Evolutionary conservation across 2,329 filamentous ascomycete species (phyloP), one percentile per base, ranked within the genome.

Genomic region (Xylaria sp.): DNA sequence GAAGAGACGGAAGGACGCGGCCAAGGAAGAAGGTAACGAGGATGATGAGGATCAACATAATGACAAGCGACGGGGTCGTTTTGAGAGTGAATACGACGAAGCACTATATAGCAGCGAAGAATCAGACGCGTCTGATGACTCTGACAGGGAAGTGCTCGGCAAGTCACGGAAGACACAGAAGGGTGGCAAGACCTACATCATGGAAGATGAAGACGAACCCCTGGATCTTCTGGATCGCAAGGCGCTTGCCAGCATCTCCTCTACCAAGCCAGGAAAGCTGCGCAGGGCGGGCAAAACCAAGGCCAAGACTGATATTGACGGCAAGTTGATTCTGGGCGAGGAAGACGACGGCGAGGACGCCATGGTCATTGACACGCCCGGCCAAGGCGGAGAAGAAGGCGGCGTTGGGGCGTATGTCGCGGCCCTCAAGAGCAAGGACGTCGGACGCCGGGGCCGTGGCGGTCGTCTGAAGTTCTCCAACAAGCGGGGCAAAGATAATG

Each of bases 61-160:
- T 18, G 75, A 64, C 64, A 75, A 76, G 63, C 72, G 75, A 51
- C 81, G 82, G 69, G 76, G 83, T 66, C 85, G 86, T 55, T 96
- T 95, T 69, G 91, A 92, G 73, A 95, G 90, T 73, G 93, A 95
- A 68, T 97, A 94, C 72, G 93, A 97, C 71, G 89, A 96, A 72
- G 92, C 93, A n/a, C 84, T 99, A 29, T 96, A 97, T 69, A 92
- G 91, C 69, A 90, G 85, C 62, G 87, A 85, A 48, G 82, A 79
- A 42, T 86, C 83, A 4, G 84, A 86, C 26, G 84, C 79, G 6
- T 84, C 80, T 1, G 86, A 84, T 52, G 83, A 85, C 53, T 85
- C 84, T 8, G 85, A 87, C 61, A 83, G 81, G 62, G 84, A 87
- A 48, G 75, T 76, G 61, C 72, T 78, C 3, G 75, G 75, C 39